Evolutionary conservation across 306 rosid species (phyloP).

Genomic region (Dryas alaskensis): DNA sequence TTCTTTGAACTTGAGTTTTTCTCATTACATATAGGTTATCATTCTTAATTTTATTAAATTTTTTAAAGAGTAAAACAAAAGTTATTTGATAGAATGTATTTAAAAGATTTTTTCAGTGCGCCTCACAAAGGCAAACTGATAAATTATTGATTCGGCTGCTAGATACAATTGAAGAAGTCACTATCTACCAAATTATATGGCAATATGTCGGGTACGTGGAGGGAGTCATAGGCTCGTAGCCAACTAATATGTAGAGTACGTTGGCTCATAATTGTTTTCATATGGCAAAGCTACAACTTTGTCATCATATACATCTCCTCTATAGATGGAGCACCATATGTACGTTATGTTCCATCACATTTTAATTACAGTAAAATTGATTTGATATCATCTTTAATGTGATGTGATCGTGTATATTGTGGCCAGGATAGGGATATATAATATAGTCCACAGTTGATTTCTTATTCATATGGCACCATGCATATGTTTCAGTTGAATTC

Average conservation of each 20-base stretch:
- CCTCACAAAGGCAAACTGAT: no score
- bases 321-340: background rate
- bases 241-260: background rate
- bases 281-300: background rate
- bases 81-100: no score
- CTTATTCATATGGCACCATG: background rate
- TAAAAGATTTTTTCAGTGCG: no score
- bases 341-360: conserved; percentile 12
- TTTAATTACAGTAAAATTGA: background rate
- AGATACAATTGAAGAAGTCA: no score
- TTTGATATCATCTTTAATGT: conserved; percentile 3
- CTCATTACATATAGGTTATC: no score
- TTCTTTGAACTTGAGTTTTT: no score
- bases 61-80: no score
- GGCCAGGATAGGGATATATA: background rate
- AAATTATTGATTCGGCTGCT: no score
- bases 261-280: background rate
- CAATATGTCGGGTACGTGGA: background rate
- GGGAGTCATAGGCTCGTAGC: no score
- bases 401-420: background rate
- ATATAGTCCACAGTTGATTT: background rate
- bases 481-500: background rate
- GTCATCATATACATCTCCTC: no score
- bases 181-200: no score
- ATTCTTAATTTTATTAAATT: no score